phyloP scores from a whole-genome alignment of 305 asterid genomes.

The Withania somnifera region DNA sequence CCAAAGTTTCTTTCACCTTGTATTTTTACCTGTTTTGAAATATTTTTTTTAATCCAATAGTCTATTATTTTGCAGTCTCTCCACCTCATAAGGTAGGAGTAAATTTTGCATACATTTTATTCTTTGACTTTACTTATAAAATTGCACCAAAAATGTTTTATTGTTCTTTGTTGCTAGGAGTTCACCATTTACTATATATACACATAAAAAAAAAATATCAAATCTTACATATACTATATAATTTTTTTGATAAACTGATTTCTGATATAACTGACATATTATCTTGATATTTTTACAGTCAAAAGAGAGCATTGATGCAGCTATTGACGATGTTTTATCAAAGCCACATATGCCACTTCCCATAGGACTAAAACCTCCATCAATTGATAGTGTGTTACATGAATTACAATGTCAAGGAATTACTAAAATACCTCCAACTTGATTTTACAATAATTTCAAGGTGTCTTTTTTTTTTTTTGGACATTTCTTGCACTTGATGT shows the following conservation, averaged over 20 bases:
- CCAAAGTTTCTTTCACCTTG: too few relatives aligned
- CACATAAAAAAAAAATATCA: too few relatives aligned
- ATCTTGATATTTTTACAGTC: constrained; percentile 27
- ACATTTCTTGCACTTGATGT: constrained; percentile 23
- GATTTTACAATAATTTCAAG: constrained; percentile 10
- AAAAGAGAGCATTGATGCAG: constrained; percentile 77
- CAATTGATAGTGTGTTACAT: constrained; percentile 51
- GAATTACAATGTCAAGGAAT: constrained; percentile 71
- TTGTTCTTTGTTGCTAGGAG: not conserved
- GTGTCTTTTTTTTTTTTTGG: not conserved
- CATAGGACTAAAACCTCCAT: constrained; percentile 72
- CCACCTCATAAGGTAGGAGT: too few relatives aligned
- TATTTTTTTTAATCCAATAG: too few relatives aligned
- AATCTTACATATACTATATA: not conserved
- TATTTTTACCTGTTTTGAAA: too few relatives aligned
- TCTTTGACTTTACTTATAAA: too few relatives aligned
- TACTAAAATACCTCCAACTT: constrained; percentile 51
- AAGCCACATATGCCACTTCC: constrained; percentile 89
- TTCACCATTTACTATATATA: not conserved
- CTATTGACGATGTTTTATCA: constrained; percentile 61
- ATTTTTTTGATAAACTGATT: accelerated
- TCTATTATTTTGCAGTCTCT: too few relatives aligned
- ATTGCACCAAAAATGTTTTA: too few relatives aligned
- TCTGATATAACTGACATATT: not conserved
- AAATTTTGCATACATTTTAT: too few relatives aligned